Evolutionary conservation across 805 yeast species (phyloP).

Genomic region (Brettanomyces bruxellensis): DNA sequence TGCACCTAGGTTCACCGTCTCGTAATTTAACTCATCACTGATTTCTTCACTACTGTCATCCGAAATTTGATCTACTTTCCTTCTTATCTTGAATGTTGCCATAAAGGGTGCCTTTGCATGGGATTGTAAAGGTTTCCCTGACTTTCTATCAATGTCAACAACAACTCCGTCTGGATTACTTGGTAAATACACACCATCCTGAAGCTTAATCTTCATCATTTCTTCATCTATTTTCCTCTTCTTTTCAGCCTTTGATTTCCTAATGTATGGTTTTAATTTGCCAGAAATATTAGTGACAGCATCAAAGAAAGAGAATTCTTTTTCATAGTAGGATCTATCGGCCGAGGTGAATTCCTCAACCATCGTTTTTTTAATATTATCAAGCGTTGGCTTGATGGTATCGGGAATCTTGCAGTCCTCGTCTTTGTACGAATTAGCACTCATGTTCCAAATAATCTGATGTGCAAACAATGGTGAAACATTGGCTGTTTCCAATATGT

Average conservation of each 20-base stretch:
- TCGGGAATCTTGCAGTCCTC: slow-evolving; percentile 81
- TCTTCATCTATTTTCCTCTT: slow-evolving; percentile 94
- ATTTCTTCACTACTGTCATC: background rate
- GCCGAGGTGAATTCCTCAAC: slow-evolving; percentile 45
- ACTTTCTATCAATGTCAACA: slow-evolving; percentile 80
- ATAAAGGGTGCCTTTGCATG: slow-evolving; percentile 98
- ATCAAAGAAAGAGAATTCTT: slow-evolving; percentile 81
- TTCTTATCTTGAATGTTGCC: slow-evolving; percentile 86
- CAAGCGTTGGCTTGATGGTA: slow-evolving; percentile 73
- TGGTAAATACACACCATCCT: slow-evolving; percentile 85
- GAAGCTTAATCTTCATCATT: slow-evolving; percentile 67
- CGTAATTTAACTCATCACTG: slow-evolving; percentile 26
- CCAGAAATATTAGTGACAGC: slow-evolving; percentile 94
- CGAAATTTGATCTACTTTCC: slow-evolving; percentile 14
- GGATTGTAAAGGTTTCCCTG: slow-evolving; percentile 92
- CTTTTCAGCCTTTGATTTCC: slow-evolving; percentile 92
- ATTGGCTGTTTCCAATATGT: slow-evolving; percentile 85
- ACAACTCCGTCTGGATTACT: slow-evolving; percentile 95
- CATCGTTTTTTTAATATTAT: slow-evolving; percentile 61
- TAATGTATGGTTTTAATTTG: slow-evolving; percentile 87
- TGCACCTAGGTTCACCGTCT: slow-evolving; percentile 60
- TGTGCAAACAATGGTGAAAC: slow-evolving; percentile 90
- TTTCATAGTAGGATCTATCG: slow-evolving; percentile 62
- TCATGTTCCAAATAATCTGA: slow-evolving; percentile 96
- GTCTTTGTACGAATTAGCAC: slow-evolving; percentile 85